Evolutionary conservation across 1,139 yeast genomes (phyloP).

Genomic region (Saccharomyces hybrid): DNA sequence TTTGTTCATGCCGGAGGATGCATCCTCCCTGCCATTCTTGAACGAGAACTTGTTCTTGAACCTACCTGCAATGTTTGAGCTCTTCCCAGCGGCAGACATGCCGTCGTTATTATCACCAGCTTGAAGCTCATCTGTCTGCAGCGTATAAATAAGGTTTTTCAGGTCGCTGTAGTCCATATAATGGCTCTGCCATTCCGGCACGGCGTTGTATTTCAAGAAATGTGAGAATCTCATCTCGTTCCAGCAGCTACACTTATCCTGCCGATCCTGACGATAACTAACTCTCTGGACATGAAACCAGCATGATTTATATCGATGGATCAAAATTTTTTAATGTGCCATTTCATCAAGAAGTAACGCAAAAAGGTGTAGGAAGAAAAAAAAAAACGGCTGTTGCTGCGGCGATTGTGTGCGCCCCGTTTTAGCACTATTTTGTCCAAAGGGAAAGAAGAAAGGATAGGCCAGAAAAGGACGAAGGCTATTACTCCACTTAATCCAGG

Average conservation of each 20-base stretch:
- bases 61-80: slow-evolving; percentile 12
- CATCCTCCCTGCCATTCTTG: slow-evolving; percentile 9
- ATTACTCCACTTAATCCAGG: not conserved
- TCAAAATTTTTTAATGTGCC: not conserved
- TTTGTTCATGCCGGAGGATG: slow-evolving; percentile 5
- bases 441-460: not conserved
- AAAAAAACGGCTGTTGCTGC: not conserved
- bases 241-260: not conserved
- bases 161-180: slow-evolving; percentile 59
- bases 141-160: slow-evolving; percentile 56
- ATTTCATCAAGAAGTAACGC: not conserved
- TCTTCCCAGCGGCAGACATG: slow-evolving; percentile 4
- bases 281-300: not conserved
- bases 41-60: slow-evolving; percentile 15
- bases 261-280: not conserved
- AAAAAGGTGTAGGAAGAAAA: not conserved
- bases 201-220: slow-evolving; percentile 65
- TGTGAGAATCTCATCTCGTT: slow-evolving; percentile 58
- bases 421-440: not conserved
- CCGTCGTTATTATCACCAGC: slow-evolving; percentile 17
- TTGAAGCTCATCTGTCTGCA: slow-evolving; percentile 50
- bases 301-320: not conserved
- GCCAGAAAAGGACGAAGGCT: not conserved
- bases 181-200: slow-evolving; percentile 70
- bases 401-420: not conserved